Evolutionary conservation across 2,329 filamentous ascomycete species (phyloP).

Genomic region (Paramyrothecium roridum): DNA sequence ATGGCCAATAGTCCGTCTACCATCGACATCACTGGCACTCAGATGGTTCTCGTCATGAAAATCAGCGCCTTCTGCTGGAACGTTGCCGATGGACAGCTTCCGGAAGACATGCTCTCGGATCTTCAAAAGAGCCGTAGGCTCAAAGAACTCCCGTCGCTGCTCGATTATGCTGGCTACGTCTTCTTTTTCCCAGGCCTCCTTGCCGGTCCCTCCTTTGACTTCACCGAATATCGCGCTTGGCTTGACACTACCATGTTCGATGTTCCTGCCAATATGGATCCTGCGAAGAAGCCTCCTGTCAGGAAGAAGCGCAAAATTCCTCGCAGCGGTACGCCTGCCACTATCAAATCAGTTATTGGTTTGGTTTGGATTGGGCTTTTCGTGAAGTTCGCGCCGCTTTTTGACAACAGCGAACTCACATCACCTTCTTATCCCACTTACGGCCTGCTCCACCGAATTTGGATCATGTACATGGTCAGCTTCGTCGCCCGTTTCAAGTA

Average conservation of each 20-base stretch:
- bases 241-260: constrained; percentile 95
- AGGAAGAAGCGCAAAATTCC: constrained; percentile 91
- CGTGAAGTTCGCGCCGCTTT: constrained; percentile 67
- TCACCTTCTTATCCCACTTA: constrained; percentile 65
- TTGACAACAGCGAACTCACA: constrained; percentile 61
- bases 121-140: constrained; percentile 82
- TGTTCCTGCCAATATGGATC: constrained; percentile 75
- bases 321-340: constrained; percentile 81
- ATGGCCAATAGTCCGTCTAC: constrained; percentile 60
- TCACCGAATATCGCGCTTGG: constrained; percentile 86
- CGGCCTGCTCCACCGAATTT: constrained; percentile 69
- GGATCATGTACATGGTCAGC: constrained; percentile 78
- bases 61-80: constrained; percentile 97
- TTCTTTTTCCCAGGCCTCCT: constrained; percentile 93
- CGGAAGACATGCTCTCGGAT: constrained; percentile 76
- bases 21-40: constrained; percentile 88
- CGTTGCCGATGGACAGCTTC: constrained; percentile 83
- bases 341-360: constrained; percentile 70
- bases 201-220: constrained; percentile 91
- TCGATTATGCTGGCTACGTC: constrained; percentile 88
- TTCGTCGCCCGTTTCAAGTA: constrained; percentile 86
- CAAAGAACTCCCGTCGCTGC: constrained; percentile 65
- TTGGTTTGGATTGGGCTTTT: constrained; percentile 78
- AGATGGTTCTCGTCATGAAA: constrained; percentile 99
- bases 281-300: constrained; percentile 78